phyloP scores from a whole-genome alignment of 768 basidiomycete species.

The Phanerochaete sordida region DNA sequence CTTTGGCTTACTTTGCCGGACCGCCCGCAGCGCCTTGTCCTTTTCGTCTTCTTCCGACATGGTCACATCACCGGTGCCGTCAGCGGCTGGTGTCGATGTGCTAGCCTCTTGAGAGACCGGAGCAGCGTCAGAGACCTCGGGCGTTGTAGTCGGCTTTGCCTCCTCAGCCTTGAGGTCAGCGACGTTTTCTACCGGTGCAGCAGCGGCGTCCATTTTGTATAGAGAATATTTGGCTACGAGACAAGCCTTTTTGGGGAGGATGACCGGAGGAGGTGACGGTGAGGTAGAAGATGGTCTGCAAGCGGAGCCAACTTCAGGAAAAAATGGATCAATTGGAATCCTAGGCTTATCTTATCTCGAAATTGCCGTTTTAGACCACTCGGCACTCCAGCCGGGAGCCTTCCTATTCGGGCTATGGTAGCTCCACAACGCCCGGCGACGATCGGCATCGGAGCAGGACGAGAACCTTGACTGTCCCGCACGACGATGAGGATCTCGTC shows the following conservation, averaged over 20 bases:
- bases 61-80: conserved; percentile 9
- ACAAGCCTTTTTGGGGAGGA: not conserved
- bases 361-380: not conserved
- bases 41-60: conserved; percentile 30
- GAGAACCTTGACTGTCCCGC: not conserved
- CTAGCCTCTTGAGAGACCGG: not conserved
- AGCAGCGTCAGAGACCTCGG: not conserved
- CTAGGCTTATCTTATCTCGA: not conserved
- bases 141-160: not conserved
- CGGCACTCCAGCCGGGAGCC: not conserved
- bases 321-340: not conserved
- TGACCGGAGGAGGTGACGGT: not conserved
- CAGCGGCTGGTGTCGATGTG: not conserved
- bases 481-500: not conserved
- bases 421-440: conserved; percentile 5
- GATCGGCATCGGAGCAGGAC: not conserved
- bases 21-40: conserved; percentile 44
- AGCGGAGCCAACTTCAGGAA: not conserved
- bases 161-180: conserved; percentile 12
- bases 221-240: not conserved
- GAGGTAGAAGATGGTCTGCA: not conserved
- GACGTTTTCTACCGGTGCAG: conserved; percentile 7
- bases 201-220: conserved; percentile 7
- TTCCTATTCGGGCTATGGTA: not conserved
- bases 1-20: conserved; percentile 48